Conservation (phyloP, 805 yeast species). For the Saccharomyces paradoxus region DNA sequence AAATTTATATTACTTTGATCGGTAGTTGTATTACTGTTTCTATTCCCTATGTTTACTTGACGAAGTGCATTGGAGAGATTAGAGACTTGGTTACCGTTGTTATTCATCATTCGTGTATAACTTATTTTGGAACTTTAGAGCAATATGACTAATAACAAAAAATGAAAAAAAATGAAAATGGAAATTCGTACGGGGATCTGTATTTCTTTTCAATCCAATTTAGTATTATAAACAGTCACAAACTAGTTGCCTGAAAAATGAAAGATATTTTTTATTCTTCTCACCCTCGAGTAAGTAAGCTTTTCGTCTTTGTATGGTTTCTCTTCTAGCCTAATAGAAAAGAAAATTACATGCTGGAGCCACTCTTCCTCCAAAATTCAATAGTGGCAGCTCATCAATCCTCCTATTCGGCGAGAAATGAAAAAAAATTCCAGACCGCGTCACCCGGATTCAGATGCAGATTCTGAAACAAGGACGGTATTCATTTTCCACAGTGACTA, state of each 20-base stretch:
- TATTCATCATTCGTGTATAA: neutral
- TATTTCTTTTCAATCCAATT: neutral
- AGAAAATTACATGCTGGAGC: neutral
- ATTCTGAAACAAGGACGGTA: neutral
- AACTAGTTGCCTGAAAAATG: neutral
- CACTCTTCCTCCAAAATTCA: neutral
- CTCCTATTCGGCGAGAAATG: neutral
- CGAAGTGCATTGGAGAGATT: slow-evolving; percentile 31
- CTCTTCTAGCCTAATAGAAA: neutral
- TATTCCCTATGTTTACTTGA: slow-evolving; percentile 27
- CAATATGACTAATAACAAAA: neutral
- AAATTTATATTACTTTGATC: slow-evolving; percentile 26
- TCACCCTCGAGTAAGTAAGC: neutral
- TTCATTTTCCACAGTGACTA: neutral
- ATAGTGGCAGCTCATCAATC: neutral
- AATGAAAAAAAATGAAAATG: neutral
- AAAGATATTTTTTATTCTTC: neutral
- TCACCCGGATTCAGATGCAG: slow-evolving; percentile 1
- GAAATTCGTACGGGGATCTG: neutral
- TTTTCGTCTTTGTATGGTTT: neutral
- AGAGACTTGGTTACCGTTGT: slow-evolving; percentile 20
- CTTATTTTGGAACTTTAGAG: neutral
- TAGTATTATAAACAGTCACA: neutral
- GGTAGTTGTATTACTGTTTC: slow-evolving; percentile 18
- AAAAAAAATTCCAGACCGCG: neutral